phyloP scores from a whole-genome alignment of 164 flowering plant genomes.

The Magnolia kwangsiensis region DNA sequence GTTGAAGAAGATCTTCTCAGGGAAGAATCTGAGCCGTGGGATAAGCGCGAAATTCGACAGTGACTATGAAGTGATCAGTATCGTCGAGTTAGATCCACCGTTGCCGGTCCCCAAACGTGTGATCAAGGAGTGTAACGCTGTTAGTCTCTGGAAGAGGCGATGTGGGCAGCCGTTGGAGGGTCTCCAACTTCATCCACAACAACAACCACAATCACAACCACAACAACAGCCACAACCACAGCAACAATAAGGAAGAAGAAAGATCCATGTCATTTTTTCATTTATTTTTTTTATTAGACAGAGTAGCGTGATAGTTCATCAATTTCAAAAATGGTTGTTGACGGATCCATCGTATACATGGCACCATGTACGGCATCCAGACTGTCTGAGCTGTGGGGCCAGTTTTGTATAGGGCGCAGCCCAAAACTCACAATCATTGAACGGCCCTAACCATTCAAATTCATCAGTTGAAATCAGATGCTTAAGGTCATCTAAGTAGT shows the following conservation, averaged over 20 bases:
- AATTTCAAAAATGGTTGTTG: too few species aligned
- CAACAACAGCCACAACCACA: background rate
- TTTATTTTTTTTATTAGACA: background rate
- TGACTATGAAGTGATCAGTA: background rate
- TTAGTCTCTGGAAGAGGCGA: constrained; percentile 27
- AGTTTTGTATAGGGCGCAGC: too few species aligned
- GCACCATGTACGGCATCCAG: too few species aligned
- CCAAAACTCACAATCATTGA: too few species aligned
- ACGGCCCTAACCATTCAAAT: too few species aligned
- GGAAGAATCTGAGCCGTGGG: constrained; percentile 9
- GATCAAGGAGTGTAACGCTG: background rate
- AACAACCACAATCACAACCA: background rate
- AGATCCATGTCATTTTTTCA: background rate
- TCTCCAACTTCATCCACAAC: constrained; percentile 14
- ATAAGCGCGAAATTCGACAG: background rate
- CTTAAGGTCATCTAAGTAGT: too few species aligned
- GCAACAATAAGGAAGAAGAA: background rate
- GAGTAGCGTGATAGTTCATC: too few species aligned
- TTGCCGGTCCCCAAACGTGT: constrained; percentile 16
- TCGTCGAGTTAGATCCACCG: constrained; percentile 25
- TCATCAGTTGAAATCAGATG: too few species aligned
- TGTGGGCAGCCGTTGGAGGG: constrained; percentile 19
- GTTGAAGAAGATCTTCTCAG: constrained; percentile 24
- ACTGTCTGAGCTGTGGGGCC: too few species aligned
- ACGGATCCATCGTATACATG: too few species aligned